Conservation (phyloP, 441 rosid species). For the Aleurites moluccanus region DNA sequence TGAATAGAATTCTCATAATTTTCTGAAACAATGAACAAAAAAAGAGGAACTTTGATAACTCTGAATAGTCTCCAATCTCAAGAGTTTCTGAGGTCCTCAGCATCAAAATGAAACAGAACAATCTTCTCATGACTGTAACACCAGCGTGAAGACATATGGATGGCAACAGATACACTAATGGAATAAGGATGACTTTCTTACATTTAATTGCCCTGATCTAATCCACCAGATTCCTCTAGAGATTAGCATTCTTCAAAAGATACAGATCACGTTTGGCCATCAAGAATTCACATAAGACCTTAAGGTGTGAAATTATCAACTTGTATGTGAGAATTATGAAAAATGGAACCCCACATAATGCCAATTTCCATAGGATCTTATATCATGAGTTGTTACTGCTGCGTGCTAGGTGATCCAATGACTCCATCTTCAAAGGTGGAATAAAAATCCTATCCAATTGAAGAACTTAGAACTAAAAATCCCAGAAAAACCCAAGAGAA, state of each 20-base stretch:
- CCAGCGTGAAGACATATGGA: background rate
- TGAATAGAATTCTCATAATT: background rate
- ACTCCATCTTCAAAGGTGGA: background rate
- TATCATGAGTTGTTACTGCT: background rate
- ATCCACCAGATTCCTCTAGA: background rate
- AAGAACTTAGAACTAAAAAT: background rate
- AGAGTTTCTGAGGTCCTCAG: background rate
- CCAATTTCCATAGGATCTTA: too few relatives aligned
- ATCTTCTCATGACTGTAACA: background rate
- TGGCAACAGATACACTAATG: background rate
- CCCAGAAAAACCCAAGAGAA: background rate
- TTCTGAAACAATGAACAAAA: background rate
- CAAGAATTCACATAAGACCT: background rate
- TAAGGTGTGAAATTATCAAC: background rate
- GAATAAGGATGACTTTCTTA: background rate
- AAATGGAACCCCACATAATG: background rate
- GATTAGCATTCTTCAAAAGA: background rate
- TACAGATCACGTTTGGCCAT: background rate
- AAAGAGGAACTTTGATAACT: background rate
- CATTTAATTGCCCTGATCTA: background rate
- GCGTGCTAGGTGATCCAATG: background rate
- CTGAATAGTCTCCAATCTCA: background rate
- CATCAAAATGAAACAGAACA: background rate
- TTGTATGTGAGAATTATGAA: background rate
- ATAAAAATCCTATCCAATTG: background rate